Evolutionary conservation across 805 yeast species (phyloP).

Genomic region (Yarrowia keelungensis): DNA sequence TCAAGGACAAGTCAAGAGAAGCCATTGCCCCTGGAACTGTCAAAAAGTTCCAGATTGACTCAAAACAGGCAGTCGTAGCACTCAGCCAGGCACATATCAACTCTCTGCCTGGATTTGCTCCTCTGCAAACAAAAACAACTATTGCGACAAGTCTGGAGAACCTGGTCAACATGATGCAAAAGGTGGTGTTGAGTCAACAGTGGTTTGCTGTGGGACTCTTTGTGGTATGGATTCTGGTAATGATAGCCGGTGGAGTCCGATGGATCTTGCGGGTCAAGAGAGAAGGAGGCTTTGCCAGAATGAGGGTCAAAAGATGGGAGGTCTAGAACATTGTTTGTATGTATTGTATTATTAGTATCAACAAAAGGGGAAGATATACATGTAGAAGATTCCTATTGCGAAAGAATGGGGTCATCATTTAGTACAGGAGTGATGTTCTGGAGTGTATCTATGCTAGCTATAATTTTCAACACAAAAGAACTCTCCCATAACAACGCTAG

Average conservation of each 20-base stretch:
- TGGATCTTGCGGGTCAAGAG: not conserved
- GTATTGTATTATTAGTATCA: not conserved
- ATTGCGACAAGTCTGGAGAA: conserved; percentile 26
- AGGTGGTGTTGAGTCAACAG: conserved; percentile 11
- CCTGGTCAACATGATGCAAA: conserved; percentile 16
- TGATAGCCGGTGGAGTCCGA: not conserved
- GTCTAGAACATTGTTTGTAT: not conserved
- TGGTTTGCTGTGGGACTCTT: conserved; percentile 17
- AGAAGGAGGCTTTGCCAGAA: not conserved
- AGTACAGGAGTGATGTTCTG: no score
- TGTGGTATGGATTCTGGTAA: not conserved
- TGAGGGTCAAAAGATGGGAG: conserved; percentile 1
- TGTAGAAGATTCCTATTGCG: no score
- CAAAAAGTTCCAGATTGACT: not conserved
- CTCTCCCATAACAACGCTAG: no score
- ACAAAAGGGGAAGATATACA: no score
- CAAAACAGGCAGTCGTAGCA: not conserved
- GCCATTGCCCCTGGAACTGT: not conserved
- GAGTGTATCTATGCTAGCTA: no score
- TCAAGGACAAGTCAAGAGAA: not conserved
- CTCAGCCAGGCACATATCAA: conserved; percentile 4
- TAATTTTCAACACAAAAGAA: no score
- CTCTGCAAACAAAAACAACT: conserved; percentile 14
- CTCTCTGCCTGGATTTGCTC: conserved; percentile 18
- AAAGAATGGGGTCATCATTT: no score